Base-by-base conservation (phyloP, 2,329 filamentous ascomycete genomes). In the Penicillium sp. region DNA sequence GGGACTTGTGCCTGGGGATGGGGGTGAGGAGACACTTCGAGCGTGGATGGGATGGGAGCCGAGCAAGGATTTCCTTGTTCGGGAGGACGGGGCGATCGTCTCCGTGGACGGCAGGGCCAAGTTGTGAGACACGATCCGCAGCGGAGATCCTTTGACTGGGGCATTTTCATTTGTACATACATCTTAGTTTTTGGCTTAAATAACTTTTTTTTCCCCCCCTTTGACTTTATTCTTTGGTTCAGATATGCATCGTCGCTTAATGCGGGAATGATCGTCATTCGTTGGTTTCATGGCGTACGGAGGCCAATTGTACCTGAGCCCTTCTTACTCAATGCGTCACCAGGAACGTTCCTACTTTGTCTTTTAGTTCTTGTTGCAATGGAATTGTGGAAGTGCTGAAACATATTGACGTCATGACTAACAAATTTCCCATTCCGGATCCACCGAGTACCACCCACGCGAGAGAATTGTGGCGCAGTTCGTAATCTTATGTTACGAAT, bases 11-110 rank as follows among this genome's bases (percentile, higher is more conserved):
- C 85, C 90, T 1, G 91, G 92, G 0, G 77, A 87, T 25, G 91
- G 90, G 4, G 92, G 91, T 1, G 88, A 92, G 71, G 84, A 86
- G 51, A 82, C 83, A 4, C 71, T 97, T 60, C 77, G 76, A 50
- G 72, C 81, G 50, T 97, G 93, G 93, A 79, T 89, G 64, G 90
- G 91, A 0, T 96, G 92, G 91, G 81, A 78, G 58, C 83, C 80
- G 66, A 92, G 90, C 1, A 80, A 76, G 58, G 85, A 96, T 31
- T 96, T 88, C 71, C 82, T 85, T n/a, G 78, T 90, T 2, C 75
- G 70, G 31, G 47, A 81, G 27, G 77, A 84, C 27, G 89, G 88
- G 0, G 87, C 84, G 0, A 72, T 92, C 60, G 81, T 88, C 21
- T 74, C 80, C 60, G 82, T 75, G 53, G 68, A 73, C n/a, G 73